Percentiles rank a stretch among this genome's conserved stretches.
These are phyloP conservation scores for Colletotrichum camelliae DNA, from an alignment of 2,329 filamentous ascomycete genomes.

Conservation along the genomic window DNA sequence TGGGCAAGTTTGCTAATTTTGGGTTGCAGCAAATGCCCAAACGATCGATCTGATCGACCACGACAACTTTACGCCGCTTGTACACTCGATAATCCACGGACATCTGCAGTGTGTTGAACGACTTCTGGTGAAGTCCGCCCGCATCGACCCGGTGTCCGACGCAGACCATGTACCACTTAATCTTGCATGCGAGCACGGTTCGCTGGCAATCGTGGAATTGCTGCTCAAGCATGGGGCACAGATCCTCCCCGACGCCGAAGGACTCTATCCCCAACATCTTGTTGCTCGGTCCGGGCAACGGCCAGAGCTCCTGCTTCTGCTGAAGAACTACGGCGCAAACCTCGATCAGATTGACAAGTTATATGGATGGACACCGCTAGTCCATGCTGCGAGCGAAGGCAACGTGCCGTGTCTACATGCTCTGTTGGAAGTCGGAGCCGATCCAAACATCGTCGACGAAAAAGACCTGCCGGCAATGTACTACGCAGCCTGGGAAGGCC, in stretches of 20 bases:
- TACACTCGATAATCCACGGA: constrained; percentile 92
- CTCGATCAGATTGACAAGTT: constrained; percentile 93
- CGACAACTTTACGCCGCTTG: constrained; percentile 95
- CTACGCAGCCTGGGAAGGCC: constrained; percentile 97
- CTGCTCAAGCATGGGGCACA: constrained; percentile 80
- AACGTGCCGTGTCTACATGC: constrained; percentile 87
- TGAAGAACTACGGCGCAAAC: constrained; percentile 87
- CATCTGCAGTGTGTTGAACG: constrained; percentile 81
- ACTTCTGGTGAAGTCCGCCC: constrained; percentile 78
- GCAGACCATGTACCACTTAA: constrained; percentile 94
- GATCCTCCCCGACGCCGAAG: constrained; percentile 94
- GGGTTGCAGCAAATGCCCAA: constrained; percentile 62
- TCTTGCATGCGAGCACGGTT: constrained; percentile 92
- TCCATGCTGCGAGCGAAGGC: constrained; percentile 95
- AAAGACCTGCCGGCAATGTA: constrained; percentile 96
- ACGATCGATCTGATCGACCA: constrained; percentile 92
- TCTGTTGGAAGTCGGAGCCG: constrained; percentile 78
- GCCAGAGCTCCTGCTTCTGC: constrained; percentile 77
- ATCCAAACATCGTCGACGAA: constrained; percentile 84
- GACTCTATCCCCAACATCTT: constrained; percentile 94
- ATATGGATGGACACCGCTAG: constrained; percentile 95
- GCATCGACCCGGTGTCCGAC: constrained; percentile 84
- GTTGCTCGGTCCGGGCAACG: constrained; percentile 88
- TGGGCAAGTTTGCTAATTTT: constrained; percentile 15
- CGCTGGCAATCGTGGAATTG: constrained; percentile 81